phyloP scores from a whole-genome alignment of 331 rosid species.

The Cydonia oblonga region DNA sequence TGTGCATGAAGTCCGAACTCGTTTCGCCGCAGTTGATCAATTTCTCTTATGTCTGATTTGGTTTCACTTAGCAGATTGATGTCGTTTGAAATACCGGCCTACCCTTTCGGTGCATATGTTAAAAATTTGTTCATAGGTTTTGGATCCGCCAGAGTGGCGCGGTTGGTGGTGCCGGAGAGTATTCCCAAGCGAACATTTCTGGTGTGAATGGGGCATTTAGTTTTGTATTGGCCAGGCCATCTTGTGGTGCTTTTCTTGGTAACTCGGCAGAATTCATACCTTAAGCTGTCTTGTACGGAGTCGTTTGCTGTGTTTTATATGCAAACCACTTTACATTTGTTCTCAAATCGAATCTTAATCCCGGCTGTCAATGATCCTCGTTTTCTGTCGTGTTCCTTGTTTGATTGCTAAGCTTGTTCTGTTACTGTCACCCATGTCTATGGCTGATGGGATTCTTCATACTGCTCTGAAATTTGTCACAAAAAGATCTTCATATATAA shows the following conservation, averaged over 20 bases:
- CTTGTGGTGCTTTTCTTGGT: neutral
- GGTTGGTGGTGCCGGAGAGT: neutral
- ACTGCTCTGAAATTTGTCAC: too few species aligned
- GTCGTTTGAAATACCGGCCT: neutral
- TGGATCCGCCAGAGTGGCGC: neutral
- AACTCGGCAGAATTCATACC: neutral
- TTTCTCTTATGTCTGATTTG: neutral
- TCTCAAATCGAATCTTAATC: neutral
- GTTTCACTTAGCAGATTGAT: neutral
- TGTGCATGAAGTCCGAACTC: constrained; percentile 10
- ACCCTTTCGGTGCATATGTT: neutral
- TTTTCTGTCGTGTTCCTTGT: neutral
- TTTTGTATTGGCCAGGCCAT: neutral
- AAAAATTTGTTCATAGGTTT: neutral
- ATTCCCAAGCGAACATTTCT: neutral
- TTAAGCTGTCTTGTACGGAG: neutral
- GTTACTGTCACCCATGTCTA: neutral
- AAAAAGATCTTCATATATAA: too few species aligned
- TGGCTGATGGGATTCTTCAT: neutral
- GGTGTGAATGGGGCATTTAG: neutral
- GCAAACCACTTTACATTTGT: neutral
- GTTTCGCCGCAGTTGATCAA: neutral
- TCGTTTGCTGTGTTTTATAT: too few species aligned
- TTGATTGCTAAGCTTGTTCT: neutral
- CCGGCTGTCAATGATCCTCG: neutral